phyloP scores from a whole-genome alignment of 169 alveolate genomes.

The Cryptosporidium ubiquitum region DNA sequence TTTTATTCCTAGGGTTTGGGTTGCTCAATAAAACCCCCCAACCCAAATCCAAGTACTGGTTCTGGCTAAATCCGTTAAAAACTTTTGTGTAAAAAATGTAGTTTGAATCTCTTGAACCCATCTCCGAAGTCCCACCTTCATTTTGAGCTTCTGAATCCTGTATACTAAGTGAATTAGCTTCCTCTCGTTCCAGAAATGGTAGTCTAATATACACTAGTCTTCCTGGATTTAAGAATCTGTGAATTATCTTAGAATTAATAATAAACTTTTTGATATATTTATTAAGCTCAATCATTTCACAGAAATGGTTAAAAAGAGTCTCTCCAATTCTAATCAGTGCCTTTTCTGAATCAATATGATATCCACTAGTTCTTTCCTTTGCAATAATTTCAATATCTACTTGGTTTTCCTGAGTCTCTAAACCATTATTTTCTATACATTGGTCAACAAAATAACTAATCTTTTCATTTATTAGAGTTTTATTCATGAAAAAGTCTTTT shows the following conservation, averaged over 20 bases:
- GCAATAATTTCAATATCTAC: conserved; percentile 10
- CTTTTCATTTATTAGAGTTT: background rate
- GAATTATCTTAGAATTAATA: conserved; percentile 81
- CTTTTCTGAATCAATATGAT: conserved; percentile 11
- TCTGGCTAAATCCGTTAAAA: background rate
- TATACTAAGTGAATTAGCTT: background rate
- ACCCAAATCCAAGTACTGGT: conserved; percentile 74
- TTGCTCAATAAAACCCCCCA: conserved; percentile 76
- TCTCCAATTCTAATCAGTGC: conserved; percentile 16
- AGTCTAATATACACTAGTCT: conserved; percentile 84
- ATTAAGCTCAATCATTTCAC: conserved; percentile 73
- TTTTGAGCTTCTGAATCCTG: background rate
- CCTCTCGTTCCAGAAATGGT: conserved; percentile 86
- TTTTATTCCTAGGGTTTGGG: conserved; percentile 12
- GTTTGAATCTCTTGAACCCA: background rate
- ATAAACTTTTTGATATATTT: conserved; percentile 75
- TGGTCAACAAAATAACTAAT: background rate
- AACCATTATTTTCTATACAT: background rate
- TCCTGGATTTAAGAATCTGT: conserved; percentile 88
- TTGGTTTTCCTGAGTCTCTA: background rate
- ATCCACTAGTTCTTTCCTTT: background rate
- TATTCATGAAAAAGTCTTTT: background rate
- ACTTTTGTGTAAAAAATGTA: background rate
- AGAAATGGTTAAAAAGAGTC: conserved; percentile 4
- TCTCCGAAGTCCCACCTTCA: background rate